Evolutionary conservation across 139 green algal species (phyloP), one percentile per base, ranked within the genome.

Genomic region (Micromonas pusilla): DNA sequence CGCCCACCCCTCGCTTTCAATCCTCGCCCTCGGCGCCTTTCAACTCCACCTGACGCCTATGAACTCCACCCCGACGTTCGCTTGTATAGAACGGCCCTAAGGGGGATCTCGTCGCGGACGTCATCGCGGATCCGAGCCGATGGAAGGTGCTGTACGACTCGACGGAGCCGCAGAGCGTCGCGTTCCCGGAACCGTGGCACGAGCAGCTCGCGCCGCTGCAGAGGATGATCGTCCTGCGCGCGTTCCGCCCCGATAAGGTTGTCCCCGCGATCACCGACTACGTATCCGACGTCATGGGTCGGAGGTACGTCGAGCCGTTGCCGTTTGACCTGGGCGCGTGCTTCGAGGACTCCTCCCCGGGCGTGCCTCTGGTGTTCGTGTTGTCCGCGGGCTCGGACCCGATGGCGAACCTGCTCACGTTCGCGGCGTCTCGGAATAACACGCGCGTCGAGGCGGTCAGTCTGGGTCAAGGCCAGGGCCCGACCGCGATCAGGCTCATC

Each of bases 251-350:
- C 52, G 91, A 96, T 83, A 81, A 89, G 25, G 86, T 92, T 76
- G 87, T 93, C 54, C 91, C 92, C 78, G 86, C 86, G 1, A 86
- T 88, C 33, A 89, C 88, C 21, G 78, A 66, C 3, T 96, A 91
- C 81, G 90, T 94, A 0, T 80, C 87, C 57, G 91, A 90, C 70
- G 80, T 85, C 2, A 84, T 96, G 21, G 91, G 91, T n/a, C 76
- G 86, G 52, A 89, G 88, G 83, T 96, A 91, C 82, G 87, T 94
- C 23, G 90, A 95, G 81, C 91, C 91, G 4, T 89, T 90, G 9
- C 85, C 91, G 38, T 83, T 96, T 20, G 87, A 96, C 83, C 90
- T 96, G n/a, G 82, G 34, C 1, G 87, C 94, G 83, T 88, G 86
- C 25, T 86, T 87, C 78, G 66, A 53, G 23, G 90, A 93, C 80